phyloP scores from a whole-genome alignment of 2,329 filamentous ascomycete genomes.

The Talaromyces pinophilus region DNA sequence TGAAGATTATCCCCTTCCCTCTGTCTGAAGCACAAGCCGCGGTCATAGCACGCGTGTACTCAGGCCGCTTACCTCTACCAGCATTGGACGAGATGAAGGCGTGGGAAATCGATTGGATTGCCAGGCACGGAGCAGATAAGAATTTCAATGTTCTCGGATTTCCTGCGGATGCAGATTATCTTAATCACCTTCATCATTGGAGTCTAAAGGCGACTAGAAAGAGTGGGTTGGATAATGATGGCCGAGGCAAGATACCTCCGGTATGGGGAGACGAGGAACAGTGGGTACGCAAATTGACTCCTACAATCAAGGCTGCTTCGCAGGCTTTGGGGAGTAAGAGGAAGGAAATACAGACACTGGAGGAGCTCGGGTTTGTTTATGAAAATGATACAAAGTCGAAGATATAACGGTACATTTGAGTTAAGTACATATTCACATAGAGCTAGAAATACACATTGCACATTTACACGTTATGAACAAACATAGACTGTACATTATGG shows the following conservation, averaged over 20 bases:
- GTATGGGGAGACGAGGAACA: constrained; percentile 6
- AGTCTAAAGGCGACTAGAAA: constrained; percentile 27
- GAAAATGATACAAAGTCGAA: not conserved
- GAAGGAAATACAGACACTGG: not conserved
- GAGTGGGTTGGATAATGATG: constrained; percentile 45
- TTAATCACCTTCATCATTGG: constrained; percentile 49
- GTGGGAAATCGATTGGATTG: constrained; percentile 60
- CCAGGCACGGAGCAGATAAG: constrained; percentile 50
- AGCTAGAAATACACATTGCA: not conserved
- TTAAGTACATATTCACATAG: not conserved
- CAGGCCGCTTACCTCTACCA: constrained; percentile 68
- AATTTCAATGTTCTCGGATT: constrained; percentile 59
- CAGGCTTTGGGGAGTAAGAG: constrained; percentile 12
- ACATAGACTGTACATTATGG: not conserved
- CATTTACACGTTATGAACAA: not conserved
- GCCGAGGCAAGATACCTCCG: constrained; percentile 56
- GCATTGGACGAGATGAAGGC: constrained; percentile 61
- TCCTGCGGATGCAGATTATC: constrained; percentile 48
- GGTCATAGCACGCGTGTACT: constrained; percentile 74
- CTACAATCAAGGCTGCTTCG: constrained; percentile 19
- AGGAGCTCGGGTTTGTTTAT: constrained; percentile 14
- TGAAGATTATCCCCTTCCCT: constrained; percentile 86
- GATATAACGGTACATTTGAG: not conserved
- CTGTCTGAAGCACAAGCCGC: constrained; percentile 77
- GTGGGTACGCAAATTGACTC: constrained; percentile 17